Percentiles rank a stretch among this genome's conserved stretches.
Conservation (phyloP, 2,329 filamentous ascomycete genomes). For the Claviceps quebecensis region DNA sequence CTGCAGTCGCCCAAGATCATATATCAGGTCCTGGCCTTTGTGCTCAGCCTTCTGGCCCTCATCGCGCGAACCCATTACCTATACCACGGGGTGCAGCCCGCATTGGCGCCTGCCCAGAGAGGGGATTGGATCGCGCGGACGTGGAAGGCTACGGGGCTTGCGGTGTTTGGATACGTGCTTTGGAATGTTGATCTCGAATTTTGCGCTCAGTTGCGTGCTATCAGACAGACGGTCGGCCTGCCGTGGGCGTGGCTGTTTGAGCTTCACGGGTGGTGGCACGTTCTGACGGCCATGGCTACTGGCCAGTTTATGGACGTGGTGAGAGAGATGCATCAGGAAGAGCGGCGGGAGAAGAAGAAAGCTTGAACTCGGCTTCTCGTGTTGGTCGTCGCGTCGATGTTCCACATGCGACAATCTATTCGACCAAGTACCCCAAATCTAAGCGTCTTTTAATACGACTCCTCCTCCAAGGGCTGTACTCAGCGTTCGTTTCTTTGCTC, state of each 20-base stretch:
- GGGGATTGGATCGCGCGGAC: constrained; percentile 14
- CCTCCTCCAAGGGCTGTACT: too few relatives aligned
- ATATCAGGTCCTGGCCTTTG: constrained; percentile 27
- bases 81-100: constrained; percentile 16
- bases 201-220: constrained; percentile 31
- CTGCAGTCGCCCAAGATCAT: constrained; percentile 27
- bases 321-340: constrained; percentile 15
- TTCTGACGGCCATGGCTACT: constrained; percentile 42
- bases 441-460: too few relatives aligned
- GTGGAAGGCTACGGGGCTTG: constrained; percentile 18
- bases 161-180: constrained; percentile 32
- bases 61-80: constrained; percentile 22
- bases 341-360: not conserved
- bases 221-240: constrained; percentile 32
- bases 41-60: constrained; percentile 18
- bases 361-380: not conserved
- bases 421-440: too few relatives aligned
- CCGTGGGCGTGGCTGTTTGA: constrained; percentile 43
- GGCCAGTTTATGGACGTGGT: constrained; percentile 23
- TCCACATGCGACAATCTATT: too few relatives aligned
- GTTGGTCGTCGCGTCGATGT: not conserved
- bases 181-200: constrained; percentile 44
- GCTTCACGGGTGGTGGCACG: constrained; percentile 51
- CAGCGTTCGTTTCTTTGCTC: too few relatives aligned
- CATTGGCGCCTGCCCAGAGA: constrained; percentile 15